Percentiles rank a stretch among this genome's conserved stretches.
phyloP scores from a whole-genome alignment of 495 filamentous ascomycete species.

The Penicillium silybi region DNA sequence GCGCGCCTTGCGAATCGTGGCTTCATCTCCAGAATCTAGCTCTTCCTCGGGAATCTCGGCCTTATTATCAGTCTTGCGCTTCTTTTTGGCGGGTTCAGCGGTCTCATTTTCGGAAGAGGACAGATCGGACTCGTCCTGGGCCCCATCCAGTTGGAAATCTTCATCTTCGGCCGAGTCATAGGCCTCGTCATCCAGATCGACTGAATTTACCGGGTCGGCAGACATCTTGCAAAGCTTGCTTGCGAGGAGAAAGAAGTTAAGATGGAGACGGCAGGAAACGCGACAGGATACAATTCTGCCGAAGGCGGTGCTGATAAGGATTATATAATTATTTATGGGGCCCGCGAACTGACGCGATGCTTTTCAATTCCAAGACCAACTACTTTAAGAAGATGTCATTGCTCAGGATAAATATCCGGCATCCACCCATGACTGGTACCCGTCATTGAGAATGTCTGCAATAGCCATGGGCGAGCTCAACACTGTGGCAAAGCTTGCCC shows the following conservation, averaged over 20 bases:
- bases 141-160: constrained; percentile 64
- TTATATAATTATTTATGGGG: constrained; percentile 11
- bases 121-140: constrained; percentile 43
- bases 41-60: constrained; percentile 26
- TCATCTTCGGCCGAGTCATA: constrained; percentile 73
- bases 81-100: constrained; percentile 36
- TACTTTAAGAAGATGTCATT: background rate
- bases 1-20: constrained; percentile 59
- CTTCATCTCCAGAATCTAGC: constrained; percentile 73
- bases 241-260: background rate
- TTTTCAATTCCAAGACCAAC: background rate
- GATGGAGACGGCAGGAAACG: constrained; percentile 1
- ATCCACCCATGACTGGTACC: constrained; percentile 5
- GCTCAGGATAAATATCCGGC: background rate
- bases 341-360: background rate
- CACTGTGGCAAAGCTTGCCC: constrained; percentile 2
- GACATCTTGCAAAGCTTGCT: constrained; percentile 24
- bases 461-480: background rate
- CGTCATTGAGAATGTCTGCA: constrained; percentile 3
- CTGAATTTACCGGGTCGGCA: constrained; percentile 13
- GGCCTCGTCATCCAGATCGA: constrained; percentile 48
- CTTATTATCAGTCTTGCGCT: constrained; percentile 33
- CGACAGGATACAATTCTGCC: constrained; percentile 16
- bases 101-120: constrained; percentile 33
- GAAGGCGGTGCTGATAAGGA: constrained; percentile 21